phyloP scores from a whole-genome alignment of 2,329 filamentous ascomycete species.

The Trichoderma koningii region DNA sequence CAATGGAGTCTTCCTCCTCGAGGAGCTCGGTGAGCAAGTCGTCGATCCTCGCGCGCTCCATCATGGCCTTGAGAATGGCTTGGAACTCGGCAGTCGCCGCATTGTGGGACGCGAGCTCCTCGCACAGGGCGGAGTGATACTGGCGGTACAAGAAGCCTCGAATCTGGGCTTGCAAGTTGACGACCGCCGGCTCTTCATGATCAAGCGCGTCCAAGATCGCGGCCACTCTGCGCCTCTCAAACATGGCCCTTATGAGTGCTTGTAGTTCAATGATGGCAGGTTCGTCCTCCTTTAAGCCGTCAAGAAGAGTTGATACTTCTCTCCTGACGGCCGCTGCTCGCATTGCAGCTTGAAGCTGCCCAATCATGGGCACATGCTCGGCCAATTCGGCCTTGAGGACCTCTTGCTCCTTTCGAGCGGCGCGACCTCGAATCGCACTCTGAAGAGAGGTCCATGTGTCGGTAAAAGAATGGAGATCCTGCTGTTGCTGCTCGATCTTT shows the following conservation, averaged over 20 bases:
- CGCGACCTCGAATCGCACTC: conserved; percentile 49
- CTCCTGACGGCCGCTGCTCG: conserved; percentile 58
- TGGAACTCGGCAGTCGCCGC: conserved; percentile 71
- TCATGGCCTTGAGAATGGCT: conserved; percentile 73
- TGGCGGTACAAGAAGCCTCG: conserved; percentile 68
- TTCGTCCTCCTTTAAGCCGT: conserved; percentile 51
- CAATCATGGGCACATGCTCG: conserved; percentile 48
- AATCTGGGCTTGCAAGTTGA: conserved; percentile 65
- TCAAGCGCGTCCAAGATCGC: conserved; percentile 58
- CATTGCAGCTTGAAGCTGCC: conserved; percentile 53
- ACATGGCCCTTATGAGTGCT: conserved; percentile 61
- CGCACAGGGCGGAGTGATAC: conserved; percentile 62
- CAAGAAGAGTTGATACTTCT: conserved; percentile 51
- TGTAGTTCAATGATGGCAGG: conserved; percentile 56
- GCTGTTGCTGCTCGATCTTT: conserved; percentile 53
- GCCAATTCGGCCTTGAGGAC: conserved; percentile 52
- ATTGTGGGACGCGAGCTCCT: conserved; percentile 69
- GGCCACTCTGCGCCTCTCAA: conserved; percentile 54
- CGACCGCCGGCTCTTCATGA: conserved; percentile 58
- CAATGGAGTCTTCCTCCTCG: conserved; percentile 75
- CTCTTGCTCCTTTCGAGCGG: conserved; percentile 49
- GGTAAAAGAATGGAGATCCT: conserved; percentile 53
- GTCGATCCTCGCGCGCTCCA: conserved; percentile 73
- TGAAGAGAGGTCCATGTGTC: conserved; percentile 53
- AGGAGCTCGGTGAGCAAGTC: conserved; percentile 75